A percentile compares a stretch with the other conserved stretches of the same genome.
phyloP scores from a whole-genome alignment of 2,329 filamentous ascomycete genomes.

The Coniochaeta sp. region DNA sequence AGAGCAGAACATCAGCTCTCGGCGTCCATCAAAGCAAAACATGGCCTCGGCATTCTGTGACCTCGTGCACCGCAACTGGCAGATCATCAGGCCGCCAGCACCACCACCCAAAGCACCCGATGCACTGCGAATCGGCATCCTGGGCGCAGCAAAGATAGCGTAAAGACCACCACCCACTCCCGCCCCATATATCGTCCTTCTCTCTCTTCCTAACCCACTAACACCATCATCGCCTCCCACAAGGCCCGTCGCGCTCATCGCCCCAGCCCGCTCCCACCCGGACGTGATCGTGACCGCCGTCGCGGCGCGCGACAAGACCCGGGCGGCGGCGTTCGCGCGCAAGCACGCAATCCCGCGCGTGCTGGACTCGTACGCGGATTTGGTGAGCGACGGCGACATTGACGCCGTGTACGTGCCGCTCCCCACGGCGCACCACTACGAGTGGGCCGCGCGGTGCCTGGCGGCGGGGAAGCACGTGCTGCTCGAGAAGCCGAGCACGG shows the following conservation, averaged over 20 bases:
- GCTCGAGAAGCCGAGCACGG: slow-evolving; percentile 44
- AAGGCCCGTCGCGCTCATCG: slow-evolving; percentile 26
- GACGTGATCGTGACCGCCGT: slow-evolving; percentile 46
- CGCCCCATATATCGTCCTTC: too few relatives aligned
- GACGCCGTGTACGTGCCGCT: slow-evolving; percentile 45
- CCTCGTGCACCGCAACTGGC: slow-evolving; percentile 11
- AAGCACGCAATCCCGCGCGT: slow-evolving; percentile 43
- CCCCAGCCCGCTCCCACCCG: slow-evolving; percentile 42
- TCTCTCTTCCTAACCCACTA: not conserved
- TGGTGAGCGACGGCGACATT: slow-evolving; percentile 32
- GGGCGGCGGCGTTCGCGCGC: slow-evolving; percentile 41
- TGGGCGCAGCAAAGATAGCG: slow-evolving; percentile 32
- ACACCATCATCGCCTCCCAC: not conserved
- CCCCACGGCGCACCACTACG: slow-evolving; percentile 31
- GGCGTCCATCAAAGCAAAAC: too few relatives aligned
- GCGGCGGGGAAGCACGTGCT: slow-evolving; percentile 46
- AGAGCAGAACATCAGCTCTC: too few relatives aligned
- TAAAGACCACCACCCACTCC: slow-evolving; percentile 7
- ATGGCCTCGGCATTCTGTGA: slow-evolving; percentile 2
- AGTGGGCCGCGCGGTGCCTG: slow-evolving; percentile 41
- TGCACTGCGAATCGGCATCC: slow-evolving; percentile 30
- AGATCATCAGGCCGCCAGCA: slow-evolving; percentile 3
- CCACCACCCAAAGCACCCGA: slow-evolving; percentile 5
- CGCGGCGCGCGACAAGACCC: slow-evolving; percentile 39
- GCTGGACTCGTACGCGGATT: slow-evolving; percentile 33